Evolutionary conservation across 2,329 filamentous ascomycete genomes (phyloP).

Genomic region (Macroventuria anomochaeta): DNA sequence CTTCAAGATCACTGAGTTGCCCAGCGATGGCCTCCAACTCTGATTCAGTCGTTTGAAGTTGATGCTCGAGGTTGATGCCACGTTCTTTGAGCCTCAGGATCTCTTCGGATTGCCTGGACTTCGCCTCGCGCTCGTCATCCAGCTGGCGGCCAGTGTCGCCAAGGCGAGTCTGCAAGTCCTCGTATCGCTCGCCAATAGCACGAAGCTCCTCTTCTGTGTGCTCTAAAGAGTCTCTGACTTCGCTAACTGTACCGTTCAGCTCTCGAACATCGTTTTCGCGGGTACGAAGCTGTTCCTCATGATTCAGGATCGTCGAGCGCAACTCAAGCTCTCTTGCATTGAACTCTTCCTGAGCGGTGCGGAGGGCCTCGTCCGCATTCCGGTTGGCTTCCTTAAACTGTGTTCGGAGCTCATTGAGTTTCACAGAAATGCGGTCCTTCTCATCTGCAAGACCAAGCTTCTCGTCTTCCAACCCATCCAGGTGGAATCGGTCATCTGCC

Average conservation of each 20-base stretch:
- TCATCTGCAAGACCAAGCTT: conserved; percentile 46
- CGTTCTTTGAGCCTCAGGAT: conserved; percentile 31
- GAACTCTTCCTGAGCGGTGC: conserved; percentile 28
- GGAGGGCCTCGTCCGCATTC: conserved; percentile 40
- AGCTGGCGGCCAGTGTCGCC: conserved; percentile 32
- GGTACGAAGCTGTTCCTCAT: conserved; percentile 24
- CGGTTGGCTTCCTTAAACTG: conserved; percentile 49
- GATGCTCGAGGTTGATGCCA: conserved; percentile 24
- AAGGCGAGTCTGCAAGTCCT: conserved; percentile 41
- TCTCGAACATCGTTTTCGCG: conserved; percentile 17
- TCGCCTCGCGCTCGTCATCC: conserved; percentile 26
- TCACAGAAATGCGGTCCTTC: conserved; percentile 39
- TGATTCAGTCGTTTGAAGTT: conserved; percentile 26
- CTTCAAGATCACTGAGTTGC: conserved; percentile 28
- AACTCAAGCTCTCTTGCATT: conserved; percentile 48
- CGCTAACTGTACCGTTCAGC: conserved; percentile 11
- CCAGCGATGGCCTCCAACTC: conserved; percentile 23
- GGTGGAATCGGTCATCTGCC: conserved; percentile 33
- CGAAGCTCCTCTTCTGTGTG: conserved; percentile 19
- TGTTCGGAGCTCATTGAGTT: conserved; percentile 41
- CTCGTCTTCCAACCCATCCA: conserved; percentile 49
- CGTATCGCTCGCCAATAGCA: conserved; percentile 30
- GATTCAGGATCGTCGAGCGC: conserved; percentile 28
- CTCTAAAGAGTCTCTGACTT: conserved; percentile 16
- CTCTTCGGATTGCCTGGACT: conserved; percentile 25